These are phyloP conservation scores for Pleurotus platypus DNA, from an alignment of 768 basidiomycete species.

Conservation along the genomic window DNA sequence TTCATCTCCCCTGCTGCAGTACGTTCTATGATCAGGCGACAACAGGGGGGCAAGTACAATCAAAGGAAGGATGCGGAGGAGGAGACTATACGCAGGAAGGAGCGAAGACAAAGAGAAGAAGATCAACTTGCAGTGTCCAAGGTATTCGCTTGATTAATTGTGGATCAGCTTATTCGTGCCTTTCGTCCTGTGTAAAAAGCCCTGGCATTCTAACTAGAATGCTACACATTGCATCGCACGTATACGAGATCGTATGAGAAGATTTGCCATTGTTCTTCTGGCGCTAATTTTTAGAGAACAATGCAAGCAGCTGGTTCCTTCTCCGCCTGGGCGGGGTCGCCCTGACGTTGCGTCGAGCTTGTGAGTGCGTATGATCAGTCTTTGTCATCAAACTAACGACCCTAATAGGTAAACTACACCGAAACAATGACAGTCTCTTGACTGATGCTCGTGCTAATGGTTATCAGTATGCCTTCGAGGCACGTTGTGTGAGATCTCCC, in stretches of 20 bases:
- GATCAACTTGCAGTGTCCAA: constrained; percentile 81
- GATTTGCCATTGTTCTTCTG: constrained; percentile 3
- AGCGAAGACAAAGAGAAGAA: constrained; percentile 61
- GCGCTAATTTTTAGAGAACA: not conserved
- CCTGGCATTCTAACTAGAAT: too few relatives aligned
- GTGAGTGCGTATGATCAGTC: not conserved
- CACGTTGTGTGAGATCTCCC: not conserved
- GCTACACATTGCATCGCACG: too few relatives aligned
- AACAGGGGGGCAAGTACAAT: constrained; percentile 79
- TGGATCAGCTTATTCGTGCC: constrained; percentile 2
- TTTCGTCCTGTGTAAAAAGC: too few relatives aligned
- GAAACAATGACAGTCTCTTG: not conserved
- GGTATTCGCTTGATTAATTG: constrained; percentile 71
- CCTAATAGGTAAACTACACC: not conserved
- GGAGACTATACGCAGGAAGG: constrained; percentile 62
- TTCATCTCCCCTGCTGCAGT: constrained; percentile 87
- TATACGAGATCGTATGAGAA: too few relatives aligned
- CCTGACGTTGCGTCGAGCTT: too few relatives aligned
- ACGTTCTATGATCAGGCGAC: constrained; percentile 64
- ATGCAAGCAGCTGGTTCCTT: not conserved
- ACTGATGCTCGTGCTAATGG: not conserved
- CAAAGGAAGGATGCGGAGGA: constrained; percentile 75
- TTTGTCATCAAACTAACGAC: not conserved
- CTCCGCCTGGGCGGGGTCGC: too few relatives aligned
- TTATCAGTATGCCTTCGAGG: not conserved